These are phyloP conservation scores for Citropsis articulata DNA, from an alignment of 345 rosid species.

Conservation along the genomic window DNA sequence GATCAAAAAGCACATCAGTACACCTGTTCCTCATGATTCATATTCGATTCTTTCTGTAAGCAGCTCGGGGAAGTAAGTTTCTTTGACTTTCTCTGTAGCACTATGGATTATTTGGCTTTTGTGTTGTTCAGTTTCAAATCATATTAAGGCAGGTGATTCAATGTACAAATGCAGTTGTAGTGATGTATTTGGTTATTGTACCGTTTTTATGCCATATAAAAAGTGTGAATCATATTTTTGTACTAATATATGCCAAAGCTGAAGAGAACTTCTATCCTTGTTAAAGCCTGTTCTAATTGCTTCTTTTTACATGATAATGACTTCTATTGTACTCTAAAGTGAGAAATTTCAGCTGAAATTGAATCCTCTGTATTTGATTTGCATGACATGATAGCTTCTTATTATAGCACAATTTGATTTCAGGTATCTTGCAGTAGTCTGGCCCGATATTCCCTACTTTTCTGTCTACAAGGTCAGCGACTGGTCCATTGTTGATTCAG, in stretches of 20 bases:
- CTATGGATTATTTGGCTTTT: neutral
- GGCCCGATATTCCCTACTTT: slow-evolving; percentile 98
- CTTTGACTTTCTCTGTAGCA: neutral
- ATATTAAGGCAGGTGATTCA: slow-evolving; percentile 5
- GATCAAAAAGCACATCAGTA: slow-evolving; percentile 81
- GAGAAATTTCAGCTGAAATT: slow-evolving; percentile 3
- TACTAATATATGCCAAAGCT: neutral
- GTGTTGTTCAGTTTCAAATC: neutral
- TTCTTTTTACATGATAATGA: slow-evolving; percentile 5
- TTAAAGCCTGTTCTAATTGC: slow-evolving; percentile 4
- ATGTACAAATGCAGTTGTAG: slow-evolving; percentile 5
- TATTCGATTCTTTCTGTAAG: slow-evolving; percentile 92
- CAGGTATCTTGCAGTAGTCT: slow-evolving; percentile 94
- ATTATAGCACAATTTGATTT: slow-evolving; percentile 28
- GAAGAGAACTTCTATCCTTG: neutral
- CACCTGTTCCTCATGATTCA: slow-evolving; percentile 97
- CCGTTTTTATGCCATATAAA: neutral
- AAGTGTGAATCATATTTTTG: neutral
- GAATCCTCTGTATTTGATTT: neutral
- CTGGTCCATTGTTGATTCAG: slow-evolving; percentile 97
- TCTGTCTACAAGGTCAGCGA: slow-evolving; percentile 92
- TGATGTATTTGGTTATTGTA: neutral
- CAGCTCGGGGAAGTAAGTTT: slow-evolving; percentile 96
- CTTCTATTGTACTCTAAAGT: neutral
- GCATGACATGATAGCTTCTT: neutral